Conservation (phyloP, 2,329 filamentous ascomycete genomes). For the Fusarium heterosporum region DNA sequence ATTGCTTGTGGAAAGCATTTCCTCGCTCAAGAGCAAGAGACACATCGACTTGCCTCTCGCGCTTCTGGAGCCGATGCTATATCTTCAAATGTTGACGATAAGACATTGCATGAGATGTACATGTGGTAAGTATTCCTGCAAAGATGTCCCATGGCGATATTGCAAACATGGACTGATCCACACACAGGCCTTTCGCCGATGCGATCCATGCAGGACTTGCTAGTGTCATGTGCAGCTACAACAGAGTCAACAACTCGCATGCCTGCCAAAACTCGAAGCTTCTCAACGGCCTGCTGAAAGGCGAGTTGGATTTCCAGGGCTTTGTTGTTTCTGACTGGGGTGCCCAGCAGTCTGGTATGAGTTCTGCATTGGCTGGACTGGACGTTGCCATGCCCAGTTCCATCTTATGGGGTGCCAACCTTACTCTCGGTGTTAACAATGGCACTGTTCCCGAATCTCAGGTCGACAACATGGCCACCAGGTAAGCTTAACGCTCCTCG, state of each 20-base stretch:
- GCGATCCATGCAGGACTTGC: constrained; percentile 80
- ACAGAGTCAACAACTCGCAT: constrained; percentile 71
- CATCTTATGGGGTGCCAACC: constrained; percentile 9
- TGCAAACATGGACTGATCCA: fast-evolving
- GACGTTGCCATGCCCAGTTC: constrained; percentile 49
- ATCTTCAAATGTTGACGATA: constrained; percentile 26
- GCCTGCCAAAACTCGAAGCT: constrained; percentile 25
- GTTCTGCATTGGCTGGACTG: constrained; percentile 11
- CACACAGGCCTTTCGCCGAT: constrained; percentile 71
- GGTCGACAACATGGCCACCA: constrained; percentile 27
- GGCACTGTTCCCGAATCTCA: constrained; percentile 15
- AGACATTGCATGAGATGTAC: constrained; percentile 71
- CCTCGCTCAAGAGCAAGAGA: constrained; percentile 22
- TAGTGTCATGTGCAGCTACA: constrained; percentile 84
- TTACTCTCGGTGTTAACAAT: constrained; percentile 21
- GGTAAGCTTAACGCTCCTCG: background rate
- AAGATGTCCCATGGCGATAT: fast-evolving
- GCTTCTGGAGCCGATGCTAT: background rate
- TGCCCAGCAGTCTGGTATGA: constrained; percentile 13
- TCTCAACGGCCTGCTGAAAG: constrained; percentile 65
- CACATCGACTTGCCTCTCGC: background rate
- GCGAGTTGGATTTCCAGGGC: constrained; percentile 78
- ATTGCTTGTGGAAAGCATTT: constrained; percentile 20
- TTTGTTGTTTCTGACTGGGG: constrained; percentile 68
- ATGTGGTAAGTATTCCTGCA: constrained; percentile 63